Base-by-base conservation (phyloP, 2,329 filamentous ascomycete genomes). In the Phaeophleospora eucalypticola region DNA sequence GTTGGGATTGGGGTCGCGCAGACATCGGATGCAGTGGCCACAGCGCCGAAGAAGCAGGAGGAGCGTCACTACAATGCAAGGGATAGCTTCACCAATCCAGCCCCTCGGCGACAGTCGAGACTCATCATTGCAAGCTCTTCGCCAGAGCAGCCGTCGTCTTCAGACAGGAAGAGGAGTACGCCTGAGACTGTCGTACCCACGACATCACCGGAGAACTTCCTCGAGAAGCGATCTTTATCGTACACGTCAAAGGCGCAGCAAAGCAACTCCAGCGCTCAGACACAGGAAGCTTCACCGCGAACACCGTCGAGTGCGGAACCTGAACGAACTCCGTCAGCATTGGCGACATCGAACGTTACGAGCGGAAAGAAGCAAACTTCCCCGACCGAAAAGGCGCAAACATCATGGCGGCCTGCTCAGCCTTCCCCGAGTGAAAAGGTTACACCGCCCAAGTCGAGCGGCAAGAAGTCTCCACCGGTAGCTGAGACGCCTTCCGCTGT, bases 1-100 rank as follows among this genome's bases (percentile, higher is more conserved):
- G 46, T 36, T 14, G 47, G 48, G 33, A 72, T 73, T 51, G 70
- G 71, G 39, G 59, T 73, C 33, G 71, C 71, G 15, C 67, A 57
- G 40, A 72, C 71, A 4, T 69, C 71, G 10, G 65, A 73, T 53
- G 52, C 44, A 8, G 53, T 43, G 17, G 48, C 54, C 4, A 43
- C 53, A 15, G 47, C 51, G 20, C 41, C 46, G 6, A 29, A n/a
- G n/a, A n/a, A 50, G 14, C 41, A 45, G 32, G 46, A 45, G 20
- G 51, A 48, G 51, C 51, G 49, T 9, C 33, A 48, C 16, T 19
- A 45, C 27, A 45, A 43, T 19, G 47, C 47, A 50, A 51, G 53
- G 47, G 52, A 57, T 38, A 49, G 45, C 40, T 48, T 52, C 46
- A 48, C 48, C 14, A 53, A 49, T 41, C 45, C 43, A 4, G 39